These are phyloP conservation scores for Nakazawaea ernobii DNA, from an alignment of 805 yeast species.

Conservation along the genomic window DNA sequence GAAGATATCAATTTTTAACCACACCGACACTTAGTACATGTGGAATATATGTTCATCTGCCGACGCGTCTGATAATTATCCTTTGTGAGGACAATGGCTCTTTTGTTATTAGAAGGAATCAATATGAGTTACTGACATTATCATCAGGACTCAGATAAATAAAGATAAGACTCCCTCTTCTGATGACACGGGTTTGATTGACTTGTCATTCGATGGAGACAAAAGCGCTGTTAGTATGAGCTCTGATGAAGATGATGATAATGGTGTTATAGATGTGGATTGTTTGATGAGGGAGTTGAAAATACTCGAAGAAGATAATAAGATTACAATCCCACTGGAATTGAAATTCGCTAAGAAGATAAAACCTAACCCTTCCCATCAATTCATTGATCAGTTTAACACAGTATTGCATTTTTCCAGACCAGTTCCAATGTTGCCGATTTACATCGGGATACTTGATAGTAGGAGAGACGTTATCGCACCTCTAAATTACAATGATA, in stretches of 20 bases:
- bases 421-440: slow-evolving; percentile 4
- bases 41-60: slow-evolving; percentile 8
- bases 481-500: slow-evolving; percentile 1
- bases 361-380: neutral
- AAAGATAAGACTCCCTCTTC: neutral
- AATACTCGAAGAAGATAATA: slow-evolving; percentile 5
- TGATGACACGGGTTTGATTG: neutral
- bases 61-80: slow-evolving; percentile 4
- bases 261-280: neutral
- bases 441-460: slow-evolving; percentile 6
- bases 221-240: too few species aligned
- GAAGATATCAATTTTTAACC: slow-evolving; percentile 3
- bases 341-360: neutral
- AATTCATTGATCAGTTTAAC: neutral
- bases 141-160: neutral
- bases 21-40: slow-evolving; percentile 2
- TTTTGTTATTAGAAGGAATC: slow-evolving; percentile 6
- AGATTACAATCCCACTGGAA: slow-evolving; percentile 2
- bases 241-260: neutral
- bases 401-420: neutral
- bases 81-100: slow-evolving; percentile 6
- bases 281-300: neutral
- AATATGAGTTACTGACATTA: slow-evolving; percentile 4
- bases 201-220: neutral
- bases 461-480: neutral